These are phyloP conservation scores for Terfezia boudieri DNA, from an alignment of 495 filamentous ascomycete species.

Conservation along the genomic window DNA sequence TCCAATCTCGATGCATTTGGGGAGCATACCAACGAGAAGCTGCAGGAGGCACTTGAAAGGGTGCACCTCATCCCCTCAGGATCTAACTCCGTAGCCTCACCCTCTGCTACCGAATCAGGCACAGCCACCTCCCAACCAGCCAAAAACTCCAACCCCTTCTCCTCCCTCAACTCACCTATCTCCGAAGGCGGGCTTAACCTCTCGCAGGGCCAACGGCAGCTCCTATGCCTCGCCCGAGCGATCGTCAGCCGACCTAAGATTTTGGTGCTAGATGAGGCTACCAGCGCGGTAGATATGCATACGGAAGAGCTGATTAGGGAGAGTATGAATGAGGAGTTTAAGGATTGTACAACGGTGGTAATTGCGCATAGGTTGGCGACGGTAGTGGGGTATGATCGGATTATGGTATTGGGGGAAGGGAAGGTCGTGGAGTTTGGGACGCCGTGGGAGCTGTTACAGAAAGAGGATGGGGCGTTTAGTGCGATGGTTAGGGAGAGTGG, in stretches of 20 bases:
- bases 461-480: conserved; percentile 34
- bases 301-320: conserved; percentile 67
- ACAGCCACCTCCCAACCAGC: conserved; percentile 14
- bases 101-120: neutral
- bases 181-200: conserved; percentile 60
- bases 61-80: conserved; percentile 42
- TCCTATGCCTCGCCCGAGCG: conserved; percentile 69
- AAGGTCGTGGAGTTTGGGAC: conserved; percentile 48
- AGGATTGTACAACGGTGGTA: conserved; percentile 48
- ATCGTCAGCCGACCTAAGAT: conserved; percentile 62
- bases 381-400: conserved; percentile 66
- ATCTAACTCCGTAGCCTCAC: conserved; percentile 16
- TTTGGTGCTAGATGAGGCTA: conserved; percentile 80
- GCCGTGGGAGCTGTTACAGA: conserved; percentile 43
- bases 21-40: conserved; percentile 44
- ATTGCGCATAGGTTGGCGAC: conserved; percentile 77
- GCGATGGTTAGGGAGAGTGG: conserved; percentile 29
- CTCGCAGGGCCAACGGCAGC: conserved; percentile 71
- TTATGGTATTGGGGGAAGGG: conserved; percentile 62
- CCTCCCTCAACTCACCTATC: conserved; percentile 36
- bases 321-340: conserved; percentile 60
- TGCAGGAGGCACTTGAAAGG: conserved; percentile 50
- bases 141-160: conserved; percentile 41
- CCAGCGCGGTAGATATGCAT: conserved; percentile 68
- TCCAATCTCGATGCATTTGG: conserved; percentile 66